Evolutionary conservation across 345 rosid genomes (phyloP), one percentile per base, ranked within the genome.

Genomic region (Bruguiera sexangula): DNA sequence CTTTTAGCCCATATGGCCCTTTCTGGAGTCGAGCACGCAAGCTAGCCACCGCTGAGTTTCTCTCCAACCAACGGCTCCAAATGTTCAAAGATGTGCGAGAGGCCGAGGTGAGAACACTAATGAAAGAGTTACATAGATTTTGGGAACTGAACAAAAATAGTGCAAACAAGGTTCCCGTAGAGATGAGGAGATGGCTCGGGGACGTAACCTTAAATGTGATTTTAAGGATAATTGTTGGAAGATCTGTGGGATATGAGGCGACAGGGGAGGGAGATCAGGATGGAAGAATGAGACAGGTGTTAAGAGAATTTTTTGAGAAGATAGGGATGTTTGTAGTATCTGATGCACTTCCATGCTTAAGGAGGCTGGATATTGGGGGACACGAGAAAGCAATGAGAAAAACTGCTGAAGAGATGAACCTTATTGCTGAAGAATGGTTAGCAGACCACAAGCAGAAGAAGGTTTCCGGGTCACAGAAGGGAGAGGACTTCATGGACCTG

Each of bases 11-110:
- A 0, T 76, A 82, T 32, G 84, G 81, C 2, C 7, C 67, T 0
- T 78, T 71, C 27, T 82, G 85, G 88, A 82, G 82, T 5, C 68
- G 80, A 6, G 13, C 72, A 3, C 77, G 82, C 5, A 80, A 80
- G 69, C 30, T 78, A 4, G 60, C 64, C 21, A 69, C 72, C 2
- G 10, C 50, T 1, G 75, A 78, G 70, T 79, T 84, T 16, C 82
- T 84, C 56, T 84, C 88, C 1, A 70, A 30, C 21, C 62, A 64
- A 24, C 75, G 84, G 8, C 72, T 82, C 13, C 72, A 78, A 26
- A 29, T 26, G 27, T 69, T 78, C n/a, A 71, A 50, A 8, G 75
- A 65, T 22, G 59, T 80, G 5, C 66, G 77, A 46, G 74, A 69
- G 29, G 58, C 67, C 0, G 86, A 80, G 56, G 21, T 69, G 10